These are phyloP conservation scores for Alternaria brassicae DNA, from an alignment of 2,329 filamentous ascomycete genomes.

Conservation along the genomic window DNA sequence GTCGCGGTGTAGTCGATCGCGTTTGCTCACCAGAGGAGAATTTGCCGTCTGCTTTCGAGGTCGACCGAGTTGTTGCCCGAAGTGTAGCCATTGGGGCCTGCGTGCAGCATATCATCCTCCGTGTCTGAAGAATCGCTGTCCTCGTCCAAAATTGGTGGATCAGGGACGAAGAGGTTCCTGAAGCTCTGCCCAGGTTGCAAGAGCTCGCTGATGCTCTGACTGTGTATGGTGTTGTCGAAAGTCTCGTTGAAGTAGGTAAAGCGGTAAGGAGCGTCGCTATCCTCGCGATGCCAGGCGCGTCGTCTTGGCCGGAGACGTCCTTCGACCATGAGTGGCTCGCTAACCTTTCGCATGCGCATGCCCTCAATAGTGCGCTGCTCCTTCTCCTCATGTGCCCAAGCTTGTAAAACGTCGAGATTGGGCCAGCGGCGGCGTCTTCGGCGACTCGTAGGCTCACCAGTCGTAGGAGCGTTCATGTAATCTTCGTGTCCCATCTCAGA, in stretches of 20 bases:
- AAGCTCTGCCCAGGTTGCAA: slow-evolving; percentile 86
- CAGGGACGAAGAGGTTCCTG: slow-evolving; percentile 86
- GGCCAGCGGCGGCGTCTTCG: slow-evolving; percentile 74
- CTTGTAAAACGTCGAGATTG: slow-evolving; percentile 80
- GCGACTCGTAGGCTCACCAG: slow-evolving; percentile 52
- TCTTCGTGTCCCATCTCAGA: slow-evolving; percentile 86
- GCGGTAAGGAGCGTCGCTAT: slow-evolving; percentile 89
- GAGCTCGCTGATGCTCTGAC: slow-evolving; percentile 91
- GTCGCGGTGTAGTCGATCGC: background rate
- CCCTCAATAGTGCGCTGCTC: slow-evolving; percentile 80
- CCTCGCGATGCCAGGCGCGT: slow-evolving; percentile 83
- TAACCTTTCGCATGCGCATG: slow-evolving; percentile 86
- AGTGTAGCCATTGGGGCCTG: slow-evolving; percentile 33
- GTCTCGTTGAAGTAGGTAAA: slow-evolving; percentile 99
- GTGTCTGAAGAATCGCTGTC: slow-evolving; percentile 70
- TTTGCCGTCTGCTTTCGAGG: background rate
- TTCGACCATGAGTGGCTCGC: slow-evolving; percentile 90
- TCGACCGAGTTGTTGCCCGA: slow-evolving; percentile 35
- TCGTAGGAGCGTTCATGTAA: slow-evolving; percentile 58
- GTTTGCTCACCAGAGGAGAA: slow-evolving; percentile 42
- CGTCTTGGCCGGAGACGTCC: slow-evolving; percentile 81
- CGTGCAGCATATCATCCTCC: slow-evolving; percentile 46
- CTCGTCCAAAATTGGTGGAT: slow-evolving; percentile 71
- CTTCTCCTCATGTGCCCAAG: slow-evolving; percentile 91
- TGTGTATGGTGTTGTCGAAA: slow-evolving; percentile 94